phyloP scores from a whole-genome alignment of 176 grass and related monocot genomes.

The Microstegium vimineum region DNA sequence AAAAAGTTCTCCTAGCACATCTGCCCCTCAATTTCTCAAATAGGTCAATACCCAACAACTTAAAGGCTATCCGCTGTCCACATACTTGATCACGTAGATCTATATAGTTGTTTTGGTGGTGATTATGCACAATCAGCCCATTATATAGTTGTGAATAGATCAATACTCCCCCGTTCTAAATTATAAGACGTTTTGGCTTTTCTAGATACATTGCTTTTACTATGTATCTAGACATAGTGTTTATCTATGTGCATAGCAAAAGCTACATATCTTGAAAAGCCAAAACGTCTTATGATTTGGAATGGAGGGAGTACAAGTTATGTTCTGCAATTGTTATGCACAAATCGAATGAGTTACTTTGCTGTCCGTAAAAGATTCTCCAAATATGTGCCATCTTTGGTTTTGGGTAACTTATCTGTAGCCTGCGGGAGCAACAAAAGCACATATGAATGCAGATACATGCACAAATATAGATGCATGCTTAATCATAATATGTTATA shows the following conservation, averaged over 20 bases:
- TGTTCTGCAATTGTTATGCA: background rate
- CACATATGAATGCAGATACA: background rate
- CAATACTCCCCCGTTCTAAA: too few species aligned
- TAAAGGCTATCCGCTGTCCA: background rate
- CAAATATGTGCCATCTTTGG: slow-evolving; percentile 38
- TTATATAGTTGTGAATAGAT: background rate
- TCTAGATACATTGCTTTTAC: too few species aligned
- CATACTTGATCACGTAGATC: background rate
- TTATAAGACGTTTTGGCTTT: too few species aligned
- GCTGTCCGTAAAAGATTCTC: slow-evolving; percentile 35
- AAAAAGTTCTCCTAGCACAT: background rate
- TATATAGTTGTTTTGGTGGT: background rate
- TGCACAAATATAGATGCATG: background rate
- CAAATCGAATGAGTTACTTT: slow-evolving; percentile 29
- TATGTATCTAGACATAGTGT: too few species aligned
- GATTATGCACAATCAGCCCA: background rate
- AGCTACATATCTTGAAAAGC: too few species aligned
- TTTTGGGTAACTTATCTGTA: slow-evolving; percentile 19
- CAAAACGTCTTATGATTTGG: too few species aligned
- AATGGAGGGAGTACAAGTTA: too few species aligned
- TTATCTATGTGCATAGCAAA: too few species aligned
- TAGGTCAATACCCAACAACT: background rate
- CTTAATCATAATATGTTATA: background rate
- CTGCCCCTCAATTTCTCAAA: background rate
- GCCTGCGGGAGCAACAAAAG: slow-evolving; percentile 2